phyloP scores from a whole-genome alignment of 805 yeast species.

The Hanseniaspora occidentalis region DNA sequence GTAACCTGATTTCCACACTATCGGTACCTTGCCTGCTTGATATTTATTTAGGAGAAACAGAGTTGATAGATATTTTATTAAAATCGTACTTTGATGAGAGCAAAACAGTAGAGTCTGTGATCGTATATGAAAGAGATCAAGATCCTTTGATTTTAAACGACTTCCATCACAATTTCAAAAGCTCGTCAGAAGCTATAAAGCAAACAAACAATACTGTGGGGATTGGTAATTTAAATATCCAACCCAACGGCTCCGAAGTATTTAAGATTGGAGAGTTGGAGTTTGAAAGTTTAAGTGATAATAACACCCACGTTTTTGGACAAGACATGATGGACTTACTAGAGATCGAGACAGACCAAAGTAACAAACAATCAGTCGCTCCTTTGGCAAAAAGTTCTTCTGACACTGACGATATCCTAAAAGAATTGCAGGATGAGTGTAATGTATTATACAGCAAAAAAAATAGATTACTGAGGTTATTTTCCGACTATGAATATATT shows the following conservation, averaged over 20 bases:
- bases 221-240: too few relatives aligned
- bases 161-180: too few relatives aligned
- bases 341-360: background rate
- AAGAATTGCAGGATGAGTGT: slow-evolving; percentile 10
- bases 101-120: too few relatives aligned
- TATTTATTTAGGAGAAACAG: slow-evolving; percentile 46
- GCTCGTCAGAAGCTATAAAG: too few relatives aligned
- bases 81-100: slow-evolving; percentile 5
- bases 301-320: slow-evolving; percentile 22
- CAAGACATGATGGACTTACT: slow-evolving; percentile 17
- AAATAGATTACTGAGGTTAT: slow-evolving; percentile 13
- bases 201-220: too few relatives aligned
- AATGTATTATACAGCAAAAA: slow-evolving; percentile 13
- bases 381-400: slow-evolving; percentile 1
- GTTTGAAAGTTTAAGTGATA: slow-evolving; percentile 21
- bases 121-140: too few relatives aligned
- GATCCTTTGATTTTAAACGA: too few relatives aligned
- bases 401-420: background rate
- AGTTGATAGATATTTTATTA: slow-evolving; percentile 38
- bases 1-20: slow-evolving; percentile 47
- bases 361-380: background rate
- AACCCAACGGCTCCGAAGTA: slow-evolving; percentile 3
- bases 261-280: slow-evolving; percentile 20
- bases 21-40: slow-evolving; percentile 59
- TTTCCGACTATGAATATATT: slow-evolving; percentile 12